Evolutionary conservation across 164 flowering plant genomes (phyloP).

Genomic region (Echeveria elegans): DNA sequence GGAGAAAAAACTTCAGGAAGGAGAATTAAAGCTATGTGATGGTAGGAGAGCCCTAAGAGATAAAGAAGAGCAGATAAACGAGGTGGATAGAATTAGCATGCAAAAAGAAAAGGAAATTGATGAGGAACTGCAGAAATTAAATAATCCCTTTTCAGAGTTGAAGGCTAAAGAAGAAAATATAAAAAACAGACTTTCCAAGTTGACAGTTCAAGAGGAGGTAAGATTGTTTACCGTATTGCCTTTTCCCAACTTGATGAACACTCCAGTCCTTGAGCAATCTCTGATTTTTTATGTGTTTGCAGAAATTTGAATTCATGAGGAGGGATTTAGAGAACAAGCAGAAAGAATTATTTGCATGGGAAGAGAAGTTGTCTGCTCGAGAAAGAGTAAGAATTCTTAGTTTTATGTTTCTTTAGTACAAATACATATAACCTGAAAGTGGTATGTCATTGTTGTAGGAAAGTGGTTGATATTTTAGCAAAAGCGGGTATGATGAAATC

Average conservation of each 20-base stretch:
- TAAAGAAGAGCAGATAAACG: conserved; percentile 65
- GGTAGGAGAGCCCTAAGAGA: conserved; percentile 40
- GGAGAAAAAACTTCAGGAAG: conserved; percentile 70
- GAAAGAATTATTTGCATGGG: conserved; percentile 37
- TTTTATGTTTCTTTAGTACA: too few species aligned
- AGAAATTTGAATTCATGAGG: conserved; percentile 47
- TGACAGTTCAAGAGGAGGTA: conserved; percentile 54
- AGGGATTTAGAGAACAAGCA: conserved; percentile 40
- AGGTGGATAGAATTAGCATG: conserved; percentile 34
- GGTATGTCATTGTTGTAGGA: too few species aligned
- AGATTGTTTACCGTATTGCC: conserved; percentile 11
- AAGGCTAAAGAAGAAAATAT: conserved; percentile 53
- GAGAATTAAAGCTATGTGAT: conserved; percentile 55
- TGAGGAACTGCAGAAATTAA: conserved; percentile 39
- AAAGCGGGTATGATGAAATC: neutral
- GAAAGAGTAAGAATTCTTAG: conserved; percentile 72
- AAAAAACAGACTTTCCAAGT: conserved; percentile 28
- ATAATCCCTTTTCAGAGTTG: conserved; percentile 20
- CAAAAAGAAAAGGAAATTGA: conserved; percentile 54
- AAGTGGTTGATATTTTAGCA: neutral
- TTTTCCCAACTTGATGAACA: neutral
- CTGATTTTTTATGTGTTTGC: conserved; percentile 20
- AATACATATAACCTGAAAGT: too few species aligned
- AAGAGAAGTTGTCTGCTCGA: conserved; percentile 56
- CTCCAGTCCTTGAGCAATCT: neutral